A percentile compares a stretch with the other conserved stretches of the same genome.
Conservation (phyloP, 163 green algal species). For the Prototheca cutis region DNA sequence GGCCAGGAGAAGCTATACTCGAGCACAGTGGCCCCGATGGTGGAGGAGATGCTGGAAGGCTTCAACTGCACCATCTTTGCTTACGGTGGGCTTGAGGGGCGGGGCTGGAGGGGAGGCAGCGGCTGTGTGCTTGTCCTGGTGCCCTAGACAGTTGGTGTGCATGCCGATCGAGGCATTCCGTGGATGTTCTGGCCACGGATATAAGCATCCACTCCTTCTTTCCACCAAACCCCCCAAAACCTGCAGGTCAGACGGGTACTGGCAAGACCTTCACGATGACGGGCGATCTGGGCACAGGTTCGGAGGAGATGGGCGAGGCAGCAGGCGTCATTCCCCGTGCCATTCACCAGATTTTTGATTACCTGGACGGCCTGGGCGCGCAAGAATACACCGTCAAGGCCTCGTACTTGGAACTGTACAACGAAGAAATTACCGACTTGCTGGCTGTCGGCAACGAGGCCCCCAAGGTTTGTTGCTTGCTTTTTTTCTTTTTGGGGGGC, state of each 20-base stretch:
- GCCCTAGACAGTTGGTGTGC: too few species aligned
- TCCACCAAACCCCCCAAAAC: too few species aligned
- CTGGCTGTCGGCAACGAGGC: slow-evolving; percentile 44
- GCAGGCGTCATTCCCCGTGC: slow-evolving; percentile 89
- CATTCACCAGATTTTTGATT: slow-evolving; percentile 91
- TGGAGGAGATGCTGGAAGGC: slow-evolving; percentile 90
- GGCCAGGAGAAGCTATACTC: slow-evolving; percentile 81
- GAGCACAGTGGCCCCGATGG: slow-evolving; percentile 75
- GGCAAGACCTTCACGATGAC: slow-evolving; percentile 97
- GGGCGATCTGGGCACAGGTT: slow-evolving; percentile 57
- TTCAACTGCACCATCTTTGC: slow-evolving; percentile 99
- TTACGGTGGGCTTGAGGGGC: slow-evolving; percentile 66
- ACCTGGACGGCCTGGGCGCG: slow-evolving; percentile 54
- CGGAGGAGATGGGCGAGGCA: slow-evolving; percentile 10
- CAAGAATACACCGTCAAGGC: slow-evolving; percentile 80
- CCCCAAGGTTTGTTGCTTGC: too few species aligned
- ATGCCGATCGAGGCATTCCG: too few species aligned
- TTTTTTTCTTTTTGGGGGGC: too few species aligned
- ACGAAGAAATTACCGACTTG: slow-evolving; percentile 97
- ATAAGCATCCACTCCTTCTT: too few species aligned
- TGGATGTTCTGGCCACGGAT: too few species aligned
- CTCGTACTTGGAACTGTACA: slow-evolving; percentile 97
- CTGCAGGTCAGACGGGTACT: slow-evolving; percentile 55
- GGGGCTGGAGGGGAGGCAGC: too few species aligned
- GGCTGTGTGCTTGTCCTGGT: too few species aligned